phyloP scores from a whole-genome alignment of 2,329 filamentous ascomycete species.

The Dothidotthia symphoricarpi region DNA sequence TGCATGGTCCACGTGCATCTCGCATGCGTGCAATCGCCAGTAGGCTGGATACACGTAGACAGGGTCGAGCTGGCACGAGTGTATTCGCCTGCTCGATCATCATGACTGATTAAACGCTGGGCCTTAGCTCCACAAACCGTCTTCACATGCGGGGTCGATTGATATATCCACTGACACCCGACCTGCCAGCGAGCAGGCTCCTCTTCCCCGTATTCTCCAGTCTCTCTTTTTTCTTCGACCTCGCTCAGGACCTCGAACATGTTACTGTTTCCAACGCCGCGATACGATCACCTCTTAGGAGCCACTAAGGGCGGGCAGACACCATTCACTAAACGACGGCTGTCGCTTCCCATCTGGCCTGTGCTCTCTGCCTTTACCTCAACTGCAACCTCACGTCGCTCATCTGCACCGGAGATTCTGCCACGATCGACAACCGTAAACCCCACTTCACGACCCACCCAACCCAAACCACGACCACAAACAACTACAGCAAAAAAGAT shows the following conservation, averaged over 20 bases:
- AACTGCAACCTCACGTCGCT: conserved; percentile 5
- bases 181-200: conserved; percentile 5
- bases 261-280: conserved; percentile 25
- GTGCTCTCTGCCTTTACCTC: conserved; percentile 18
- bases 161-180: conserved; percentile 14
- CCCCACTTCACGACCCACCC: conserved; percentile 5
- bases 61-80: too few relatives aligned
- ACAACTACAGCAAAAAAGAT: conserved; percentile 9
- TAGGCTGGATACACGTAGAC: too few relatives aligned
- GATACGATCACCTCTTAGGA: conserved; percentile 17
- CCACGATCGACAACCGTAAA: background rate
- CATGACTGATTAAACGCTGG: conserved; percentile 17
- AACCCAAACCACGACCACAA: conserved; percentile 5
- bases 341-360: conserved; percentile 18
- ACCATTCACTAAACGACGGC: conserved; percentile 13
- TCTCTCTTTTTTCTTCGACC: conserved; percentile 9
- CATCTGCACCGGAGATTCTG: too few relatives aligned
- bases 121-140: conserved; percentile 14
- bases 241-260: too few relatives aligned
- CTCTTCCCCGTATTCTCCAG: conserved; percentile 8
- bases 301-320: conserved; percentile 8
- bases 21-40: too few relatives aligned
- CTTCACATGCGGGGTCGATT: conserved; percentile 18
- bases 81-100: conserved; percentile 21
- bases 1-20: too few relatives aligned